phyloP scores from a whole-genome alignment of 2,329 filamentous ascomycete species.

The Alternaria ventricosa region DNA sequence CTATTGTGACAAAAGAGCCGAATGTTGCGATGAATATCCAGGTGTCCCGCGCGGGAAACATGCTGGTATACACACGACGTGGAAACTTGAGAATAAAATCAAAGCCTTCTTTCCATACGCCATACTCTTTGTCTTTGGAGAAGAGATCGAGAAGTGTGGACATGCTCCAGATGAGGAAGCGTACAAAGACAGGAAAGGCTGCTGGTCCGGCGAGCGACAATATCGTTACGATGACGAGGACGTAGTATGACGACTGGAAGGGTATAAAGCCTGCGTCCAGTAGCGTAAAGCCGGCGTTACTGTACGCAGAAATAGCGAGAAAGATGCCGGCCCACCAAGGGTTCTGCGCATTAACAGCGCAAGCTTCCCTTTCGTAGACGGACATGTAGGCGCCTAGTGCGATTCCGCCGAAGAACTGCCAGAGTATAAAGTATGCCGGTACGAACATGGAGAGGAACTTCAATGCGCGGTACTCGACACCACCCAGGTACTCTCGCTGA shows the following conservation, averaged over 20 bases:
- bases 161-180: conserved; percentile 29
- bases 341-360: conserved; percentile 27
- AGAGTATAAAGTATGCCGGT: conserved; percentile 25
- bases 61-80: conserved; percentile 25
- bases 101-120: conserved; percentile 31
- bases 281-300: conserved; percentile 27
- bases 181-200: conserved; percentile 25
- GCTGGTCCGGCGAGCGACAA: conserved; percentile 28
- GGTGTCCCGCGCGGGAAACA: conserved; percentile 28
- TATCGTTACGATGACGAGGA: conserved; percentile 25
- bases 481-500: conserved; percentile 28
- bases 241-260: conserved; percentile 27
- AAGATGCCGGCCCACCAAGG: conserved; percentile 21
- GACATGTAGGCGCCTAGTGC: conserved; percentile 29
- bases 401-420: conserved; percentile 27
- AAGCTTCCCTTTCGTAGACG: conserved; percentile 24
- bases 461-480: conserved; percentile 29
- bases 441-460: conserved; percentile 30
- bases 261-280: conserved; percentile 28
- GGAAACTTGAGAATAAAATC: conserved; percentile 30
- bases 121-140: conserved; percentile 26
- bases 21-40: conserved; percentile 29
- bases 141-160: conserved; percentile 22
- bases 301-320: conserved; percentile 29
- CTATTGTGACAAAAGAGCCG: conserved; percentile 22